These are phyloP conservation scores for Manihot esculenta DNA, from an alignment of 441 rosid species.

Conservation along the genomic window DNA sequence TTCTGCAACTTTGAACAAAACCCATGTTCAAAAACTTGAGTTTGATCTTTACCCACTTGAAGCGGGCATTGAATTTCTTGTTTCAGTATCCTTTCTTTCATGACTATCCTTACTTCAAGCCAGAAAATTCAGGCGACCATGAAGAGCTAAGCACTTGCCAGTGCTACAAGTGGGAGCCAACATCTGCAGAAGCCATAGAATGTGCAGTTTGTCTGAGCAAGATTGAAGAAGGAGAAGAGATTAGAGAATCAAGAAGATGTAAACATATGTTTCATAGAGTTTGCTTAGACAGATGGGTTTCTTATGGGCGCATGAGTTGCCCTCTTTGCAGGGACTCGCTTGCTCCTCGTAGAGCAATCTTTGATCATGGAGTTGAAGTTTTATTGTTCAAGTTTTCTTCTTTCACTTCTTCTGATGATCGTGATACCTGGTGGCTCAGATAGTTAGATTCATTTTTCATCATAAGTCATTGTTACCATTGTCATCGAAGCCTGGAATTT, in stretches of 20 bases:
- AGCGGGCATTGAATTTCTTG: conserved; percentile 21
- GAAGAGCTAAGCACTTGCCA: no score
- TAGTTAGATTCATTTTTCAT: not conserved
- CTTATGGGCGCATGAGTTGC: conserved; percentile 11
- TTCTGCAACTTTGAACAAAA: no score
- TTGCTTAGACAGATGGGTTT: conserved; percentile 29
- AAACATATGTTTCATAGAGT: conserved; percentile 29
- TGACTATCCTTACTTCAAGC: no score
- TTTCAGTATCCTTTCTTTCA: conserved; percentile 3
- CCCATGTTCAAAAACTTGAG: no score
- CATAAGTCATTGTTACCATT: no score
- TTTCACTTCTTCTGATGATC: not conserved
- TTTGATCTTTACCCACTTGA: conserved; percentile 7
- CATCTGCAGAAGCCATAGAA: conserved; percentile 15
- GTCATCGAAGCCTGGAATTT: no score
- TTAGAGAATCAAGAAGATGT: conserved; percentile 28
- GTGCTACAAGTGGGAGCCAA: no score
- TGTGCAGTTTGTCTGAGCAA: conserved; percentile 33
- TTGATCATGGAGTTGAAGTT: conserved; percentile 1
- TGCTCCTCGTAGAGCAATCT: not conserved
- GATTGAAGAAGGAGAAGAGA: conserved; percentile 27
- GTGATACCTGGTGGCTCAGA: conserved; percentile 24
- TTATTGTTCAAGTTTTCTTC: conserved; percentile 15
- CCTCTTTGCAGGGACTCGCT: conserved; percentile 31
- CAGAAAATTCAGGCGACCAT: no score